These are phyloP conservation scores for Paraphoma sp. DNA, from an alignment of 2,329 filamentous ascomycete species.

Conservation along the genomic window DNA sequence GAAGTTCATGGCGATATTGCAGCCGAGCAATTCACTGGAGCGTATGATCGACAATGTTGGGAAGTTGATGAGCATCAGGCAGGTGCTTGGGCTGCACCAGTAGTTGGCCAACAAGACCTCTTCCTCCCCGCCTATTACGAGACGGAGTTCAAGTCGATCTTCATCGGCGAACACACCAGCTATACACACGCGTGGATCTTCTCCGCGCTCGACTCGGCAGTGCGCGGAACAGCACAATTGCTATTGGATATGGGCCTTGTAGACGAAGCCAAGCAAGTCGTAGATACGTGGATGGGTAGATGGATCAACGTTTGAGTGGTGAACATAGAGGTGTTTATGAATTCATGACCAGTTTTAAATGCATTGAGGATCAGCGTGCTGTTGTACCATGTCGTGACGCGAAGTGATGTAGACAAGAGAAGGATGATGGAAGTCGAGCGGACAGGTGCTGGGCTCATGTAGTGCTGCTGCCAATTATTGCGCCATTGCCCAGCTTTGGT, in stretches of 20 bases:
- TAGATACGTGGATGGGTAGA: conserved; percentile 71
- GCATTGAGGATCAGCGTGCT: neutral
- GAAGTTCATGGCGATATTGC: conserved; percentile 70
- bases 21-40: conserved; percentile 68
- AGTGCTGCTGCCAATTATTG: neutral
- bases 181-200: conserved; percentile 77
- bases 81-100: conserved; percentile 68
- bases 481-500: neutral
- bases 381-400: neutral
- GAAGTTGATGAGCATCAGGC: conserved; percentile 65
- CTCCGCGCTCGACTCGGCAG: conserved; percentile 70
- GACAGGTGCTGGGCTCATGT: neutral
- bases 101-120: conserved; percentile 70
- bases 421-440: neutral
- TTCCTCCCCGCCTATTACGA: conserved; percentile 77
- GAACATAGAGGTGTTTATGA: neutral
- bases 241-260: conserved; percentile 70
- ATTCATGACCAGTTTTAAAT: neutral
- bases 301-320: conserved; percentile 58
- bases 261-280: conserved; percentile 71
- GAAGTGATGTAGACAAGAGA: too few species aligned
- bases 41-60: conserved; percentile 72
- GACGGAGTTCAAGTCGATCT: conserved; percentile 73
- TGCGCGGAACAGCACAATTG: conserved; percentile 69
- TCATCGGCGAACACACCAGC: conserved; percentile 70